Evolutionary conservation across 2,329 filamentous ascomycete species (phyloP), one percentile per base, ranked within the genome.

Genomic region (Mycogone perniciosa): DNA sequence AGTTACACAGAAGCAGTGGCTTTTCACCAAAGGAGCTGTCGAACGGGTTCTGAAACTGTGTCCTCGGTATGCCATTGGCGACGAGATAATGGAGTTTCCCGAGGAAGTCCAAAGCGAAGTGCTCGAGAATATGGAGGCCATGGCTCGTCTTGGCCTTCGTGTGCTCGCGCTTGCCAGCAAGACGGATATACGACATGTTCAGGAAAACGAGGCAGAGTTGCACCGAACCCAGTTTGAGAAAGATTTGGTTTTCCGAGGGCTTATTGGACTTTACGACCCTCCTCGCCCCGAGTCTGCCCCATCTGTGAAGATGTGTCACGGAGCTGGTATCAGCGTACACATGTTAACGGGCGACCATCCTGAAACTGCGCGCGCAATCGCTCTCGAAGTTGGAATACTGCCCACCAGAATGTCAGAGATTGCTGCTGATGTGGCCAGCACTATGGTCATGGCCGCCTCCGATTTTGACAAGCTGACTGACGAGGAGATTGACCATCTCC

Each of bases 181-280:
- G 55, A 62, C 68, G 2, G 70, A 73, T n/a, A 66, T 76, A 3
- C 60, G 53, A 1, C 60, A 58, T 3, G 64, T 67, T 35, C 53
- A 61, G 20, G 59, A 62, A 34, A 69, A 66, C 46, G 66, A 72
- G 44, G 70, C 64, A 7, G 64, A 77, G 33, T 63, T 76, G 8
- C 68, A 77, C 5, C 80, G 85, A 11, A 72, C 73, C 5, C 65
- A 74, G 3, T 72, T 86, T 9, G 85, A 88, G 60, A 72, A 72
- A 13, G 72, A 81, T 13, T 76, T 89, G 31, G 70, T 74, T 40
- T 86, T 88, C 69, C 76, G 81, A 33, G 86, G 86, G 1, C 73
- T 89, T 8, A 78, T 88, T 54, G 85, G 84, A 45, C 73, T 89
- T n/a, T 87, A 86, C 56, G 85, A 88, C 53, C 85, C 85, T 4